Conservation (phyloP, 2,329 filamentous ascomycete species). For the Ceratocystis destructans region DNA sequence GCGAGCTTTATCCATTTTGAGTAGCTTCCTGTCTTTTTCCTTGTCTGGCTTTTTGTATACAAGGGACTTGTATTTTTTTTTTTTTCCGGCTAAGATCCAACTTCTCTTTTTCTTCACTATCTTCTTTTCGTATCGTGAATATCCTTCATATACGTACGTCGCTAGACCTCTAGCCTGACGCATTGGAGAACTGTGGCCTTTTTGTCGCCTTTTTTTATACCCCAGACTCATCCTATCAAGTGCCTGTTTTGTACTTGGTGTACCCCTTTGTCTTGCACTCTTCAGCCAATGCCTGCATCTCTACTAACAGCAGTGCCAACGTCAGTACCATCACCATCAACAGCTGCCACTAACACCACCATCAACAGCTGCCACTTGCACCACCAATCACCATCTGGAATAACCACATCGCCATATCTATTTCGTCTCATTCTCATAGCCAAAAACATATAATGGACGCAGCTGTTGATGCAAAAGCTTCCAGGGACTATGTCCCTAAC, state of each 20-base stretch:
- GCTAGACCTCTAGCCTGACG: no score
- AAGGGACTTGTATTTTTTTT: constrained; percentile 7
- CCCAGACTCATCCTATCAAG: not conserved
- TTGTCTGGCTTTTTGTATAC: not conserved
- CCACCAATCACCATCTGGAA: not conserved
- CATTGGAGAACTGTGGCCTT: not conserved
- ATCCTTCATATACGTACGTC: not conserved
- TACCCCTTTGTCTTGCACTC: not conserved
- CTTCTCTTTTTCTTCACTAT: not conserved
- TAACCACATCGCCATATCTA: not conserved
- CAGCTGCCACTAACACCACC: not conserved
- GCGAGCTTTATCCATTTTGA: not conserved
- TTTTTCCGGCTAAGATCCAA: not conserved
- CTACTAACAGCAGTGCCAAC: not conserved
- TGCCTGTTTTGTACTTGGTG: not conserved
- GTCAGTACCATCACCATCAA: not conserved
- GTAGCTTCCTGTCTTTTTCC: not conserved
- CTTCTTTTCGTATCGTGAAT: not conserved
- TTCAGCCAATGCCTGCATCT: not conserved
- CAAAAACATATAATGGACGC: not conserved
- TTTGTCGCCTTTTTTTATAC: not conserved
- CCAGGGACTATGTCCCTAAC: not conserved
- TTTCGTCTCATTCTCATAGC: not conserved
- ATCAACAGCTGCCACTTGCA: not conserved
- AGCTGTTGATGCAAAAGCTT: not conserved